Base-by-base conservation (phyloP, 495 filamentous ascomycete species). In the Daldinia caldariorum region DNA sequence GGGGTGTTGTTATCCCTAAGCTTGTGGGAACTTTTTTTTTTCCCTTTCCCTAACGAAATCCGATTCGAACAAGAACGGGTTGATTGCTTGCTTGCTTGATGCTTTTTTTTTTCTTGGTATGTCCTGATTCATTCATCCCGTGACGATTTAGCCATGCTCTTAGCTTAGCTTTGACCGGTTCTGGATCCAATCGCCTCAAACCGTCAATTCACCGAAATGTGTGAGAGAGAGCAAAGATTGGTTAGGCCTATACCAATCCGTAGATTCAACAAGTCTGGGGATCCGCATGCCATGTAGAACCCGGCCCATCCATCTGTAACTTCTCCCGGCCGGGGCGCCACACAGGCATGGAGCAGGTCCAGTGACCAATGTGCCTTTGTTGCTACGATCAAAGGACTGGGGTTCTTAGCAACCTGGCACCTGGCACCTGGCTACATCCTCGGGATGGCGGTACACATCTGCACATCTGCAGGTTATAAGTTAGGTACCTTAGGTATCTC, bases 301-400 rank as follows among this genome's bases (percentile, higher is more conserved):
- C 49, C 20, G 26, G 32, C 43, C 49, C 26, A 31, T 57, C 20
- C 34, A 37, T 34, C 53, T 58, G 26, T 53, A 47, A 41, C 50
- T 18, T 61, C 31, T 43, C 49, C 56, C 43, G 61, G 39, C 69
- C 45, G 64, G 54, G 49, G 29, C 49, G 49, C 49, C 49, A 53
- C 26, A 62, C 37, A 58, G 53, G 54, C 9, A 61, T 58, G 60
- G 55, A 60, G 60, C 34, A 58, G 65, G 70, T 69, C 64, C 58
- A 72, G 47, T 72, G 70, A 67, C 70, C 65, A 68, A 53, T 43
- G 9, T 69, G 61, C 70, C 70, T 68, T 72, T 72, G 65, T 72
- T 64, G 43, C 56, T 43, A 65, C 34, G 56, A 68, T 72, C 69
- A 72, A 72, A 72, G 69, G 54, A 38, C 58, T 31, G 39, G 29